These are phyloP conservation scores for Aegilops tauschii DNA, from an alignment of 176 grass and related monocot species.

Conservation along the genomic window DNA sequence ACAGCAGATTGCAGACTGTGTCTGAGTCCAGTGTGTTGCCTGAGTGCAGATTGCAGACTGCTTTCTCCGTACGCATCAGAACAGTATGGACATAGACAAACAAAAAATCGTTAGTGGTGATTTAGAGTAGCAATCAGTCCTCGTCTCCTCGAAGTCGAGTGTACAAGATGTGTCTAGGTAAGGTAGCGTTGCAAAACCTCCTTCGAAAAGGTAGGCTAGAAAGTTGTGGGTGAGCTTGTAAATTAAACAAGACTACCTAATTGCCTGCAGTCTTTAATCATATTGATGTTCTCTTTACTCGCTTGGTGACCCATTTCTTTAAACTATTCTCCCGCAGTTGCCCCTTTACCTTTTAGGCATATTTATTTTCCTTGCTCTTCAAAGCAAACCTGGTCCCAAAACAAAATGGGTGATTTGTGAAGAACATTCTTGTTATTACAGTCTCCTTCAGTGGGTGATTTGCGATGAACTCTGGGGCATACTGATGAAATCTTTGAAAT, in stretches of 20 bases:
- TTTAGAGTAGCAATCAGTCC: conserved; percentile 13
- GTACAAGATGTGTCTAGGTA: background rate
- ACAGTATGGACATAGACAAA: background rate
- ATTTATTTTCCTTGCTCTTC: conserved; percentile 16
- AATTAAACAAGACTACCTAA: background rate
- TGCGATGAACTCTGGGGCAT: background rate
- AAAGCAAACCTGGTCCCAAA: background rate
- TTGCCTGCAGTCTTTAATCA: background rate
- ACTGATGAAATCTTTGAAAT: background rate
- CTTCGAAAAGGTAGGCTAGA: background rate
- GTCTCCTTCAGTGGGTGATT: background rate
- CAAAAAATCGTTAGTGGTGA: background rate
- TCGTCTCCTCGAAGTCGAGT: background rate
- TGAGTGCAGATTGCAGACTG: background rate
- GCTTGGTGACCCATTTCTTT: background rate
- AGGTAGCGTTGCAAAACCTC: background rate
- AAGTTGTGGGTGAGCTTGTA: background rate
- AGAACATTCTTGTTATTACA: background rate
- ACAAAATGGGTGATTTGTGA: background rate
- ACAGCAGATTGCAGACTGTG: background rate
- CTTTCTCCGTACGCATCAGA: conserved; percentile 5
- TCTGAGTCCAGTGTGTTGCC: background rate
- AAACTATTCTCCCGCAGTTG: background rate
- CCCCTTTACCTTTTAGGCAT: background rate
- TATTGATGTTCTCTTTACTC: background rate